Percentiles rank a stretch among this genome's conserved stretches.
Conservation (phyloP, 441 rosid species). For the Arabidopsis hybrid region DNA sequence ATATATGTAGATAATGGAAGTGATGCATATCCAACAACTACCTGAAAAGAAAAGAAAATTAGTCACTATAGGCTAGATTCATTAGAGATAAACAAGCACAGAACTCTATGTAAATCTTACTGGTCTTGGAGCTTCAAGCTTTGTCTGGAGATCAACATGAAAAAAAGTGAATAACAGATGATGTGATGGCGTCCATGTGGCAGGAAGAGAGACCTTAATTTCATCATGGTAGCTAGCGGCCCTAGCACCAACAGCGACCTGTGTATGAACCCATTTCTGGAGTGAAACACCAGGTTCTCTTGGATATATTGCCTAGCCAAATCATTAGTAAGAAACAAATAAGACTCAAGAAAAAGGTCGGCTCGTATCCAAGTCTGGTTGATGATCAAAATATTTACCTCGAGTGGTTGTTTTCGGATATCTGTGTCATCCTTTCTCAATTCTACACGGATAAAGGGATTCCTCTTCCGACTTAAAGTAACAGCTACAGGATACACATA, state of each 20-base stretch:
- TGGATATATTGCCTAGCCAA: constrained; percentile 83
- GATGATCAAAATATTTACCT: constrained; percentile 62
- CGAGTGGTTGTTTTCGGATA: constrained; percentile 90
- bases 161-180: constrained; percentile 97
- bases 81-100: constrained; percentile 29
- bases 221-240: constrained; percentile 96
- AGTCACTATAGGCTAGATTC: constrained; percentile 30
- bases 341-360: constrained; percentile 33
- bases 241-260: constrained; percentile 91
- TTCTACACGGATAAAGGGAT: constrained; percentile 89
- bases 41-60: constrained; percentile 54
- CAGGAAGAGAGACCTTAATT: constrained; percentile 91
- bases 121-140: constrained; percentile 99
- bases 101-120: constrained; percentile 54
- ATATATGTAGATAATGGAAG: constrained; percentile 93
- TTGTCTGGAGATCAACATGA: constrained; percentile 98
- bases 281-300: constrained; percentile 82
- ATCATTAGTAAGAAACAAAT: constrained; percentile 44
- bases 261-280: constrained; percentile 94
- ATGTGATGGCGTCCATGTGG: constrained; percentile 94
- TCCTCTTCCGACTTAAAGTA: constrained; percentile 94
- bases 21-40: constrained; percentile 91
- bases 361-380: constrained; percentile 31
- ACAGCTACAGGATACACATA: constrained; percentile 91
- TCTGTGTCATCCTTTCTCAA: constrained; percentile 96